A percentile compares a stretch with the other conserved stretches of the same genome.
These are phyloP conservation scores for Mycena vulgaris DNA, from an alignment of 768 basidiomycete genomes.

Conservation along the genomic window DNA sequence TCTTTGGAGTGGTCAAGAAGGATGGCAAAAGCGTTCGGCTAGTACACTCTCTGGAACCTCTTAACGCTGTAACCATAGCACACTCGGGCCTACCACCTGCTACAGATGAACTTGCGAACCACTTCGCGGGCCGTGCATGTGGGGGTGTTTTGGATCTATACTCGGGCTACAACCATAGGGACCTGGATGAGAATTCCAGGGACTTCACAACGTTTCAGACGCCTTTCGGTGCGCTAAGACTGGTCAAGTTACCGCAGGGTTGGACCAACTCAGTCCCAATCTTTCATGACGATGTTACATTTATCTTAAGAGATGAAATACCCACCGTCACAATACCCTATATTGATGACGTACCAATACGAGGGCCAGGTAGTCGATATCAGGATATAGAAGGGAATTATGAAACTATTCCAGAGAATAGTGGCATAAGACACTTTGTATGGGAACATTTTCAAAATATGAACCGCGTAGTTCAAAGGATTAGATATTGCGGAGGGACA, in stretches of 20 bases:
- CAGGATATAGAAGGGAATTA: background rate
- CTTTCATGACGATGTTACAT: constrained; percentile 48
- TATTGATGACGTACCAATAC: constrained; percentile 47
- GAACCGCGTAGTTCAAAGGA: background rate
- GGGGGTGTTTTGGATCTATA: constrained; percentile 41
- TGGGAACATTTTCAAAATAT: background rate
- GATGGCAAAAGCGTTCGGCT: constrained; percentile 41
- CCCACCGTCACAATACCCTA: constrained; percentile 44
- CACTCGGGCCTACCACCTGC: constrained; percentile 42
- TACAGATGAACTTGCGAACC: constrained; percentile 30
- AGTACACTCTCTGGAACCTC: constrained; percentile 46
- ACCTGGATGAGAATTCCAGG: constrained; percentile 40
- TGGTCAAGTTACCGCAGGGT: constrained; percentile 47
- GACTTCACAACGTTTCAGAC: constrained; percentile 50
- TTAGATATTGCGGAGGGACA: background rate
- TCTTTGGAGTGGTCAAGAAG: constrained; percentile 50
- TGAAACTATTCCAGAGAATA: background rate
- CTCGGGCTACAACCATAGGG: constrained; percentile 44
- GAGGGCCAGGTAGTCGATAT: background rate
- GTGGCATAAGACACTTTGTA: background rate
- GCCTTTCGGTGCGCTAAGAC: constrained; percentile 37
- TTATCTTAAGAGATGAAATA: constrained; percentile 48
- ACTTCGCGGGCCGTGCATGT: constrained; percentile 35
- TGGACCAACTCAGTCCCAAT: constrained; percentile 45
- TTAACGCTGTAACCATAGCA: constrained; percentile 44